Base-by-base conservation (phyloP, 352 stramenopile species). In the Phytopythium oedochilum region DNA sequence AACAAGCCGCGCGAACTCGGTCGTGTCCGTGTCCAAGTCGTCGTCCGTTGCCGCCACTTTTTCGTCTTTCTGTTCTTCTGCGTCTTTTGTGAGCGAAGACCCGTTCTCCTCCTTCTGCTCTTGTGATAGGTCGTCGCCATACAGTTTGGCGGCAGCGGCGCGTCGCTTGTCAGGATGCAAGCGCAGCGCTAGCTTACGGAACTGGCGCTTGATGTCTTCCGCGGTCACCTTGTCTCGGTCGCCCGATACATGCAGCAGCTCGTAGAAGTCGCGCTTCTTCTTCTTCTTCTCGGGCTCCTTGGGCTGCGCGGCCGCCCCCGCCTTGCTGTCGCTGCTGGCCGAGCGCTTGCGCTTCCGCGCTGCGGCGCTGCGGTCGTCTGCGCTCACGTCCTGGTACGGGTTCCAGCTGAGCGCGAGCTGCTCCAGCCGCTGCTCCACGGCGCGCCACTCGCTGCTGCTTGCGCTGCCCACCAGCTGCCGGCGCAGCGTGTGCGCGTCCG, bases 121-220 rank as follows among this genome's bases (percentile, higher is more conserved):
- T 48, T 52, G 55, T 40, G 46, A 4, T 5, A 51, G 18, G 17
- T 34, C 25, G 6, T 23, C 18, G 10, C 39, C 31, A n/a, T 31
- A 53, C 48, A 22, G 9, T 40, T 25, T 40, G 14, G 54, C 58
- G 29, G 53, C 34, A 1, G 50, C 44, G 38, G 59, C 39, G 11
- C 64, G 58, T 43, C 74, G 63, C 54, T 92, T 92, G 61, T 92
- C 82, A n/a, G 82, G 82, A 53, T 92, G 82, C 45, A 87, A 32
- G 23, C 68, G 60, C 51, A 92, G 55, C 10, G 82, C 79, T 12
- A 89, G 64, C 42, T 78, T 83, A 7, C 79, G 65, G 56, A 92
- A 92, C 47, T 89, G 79, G 2, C 66, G 68, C 60, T 85, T 85
- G 23, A 92, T 71, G 38, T 85, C 67, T 2, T 85, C 73, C 0